Conservation (phyloP, 495 filamentous ascomycete species). For the Aspergillus taichungensis region DNA sequence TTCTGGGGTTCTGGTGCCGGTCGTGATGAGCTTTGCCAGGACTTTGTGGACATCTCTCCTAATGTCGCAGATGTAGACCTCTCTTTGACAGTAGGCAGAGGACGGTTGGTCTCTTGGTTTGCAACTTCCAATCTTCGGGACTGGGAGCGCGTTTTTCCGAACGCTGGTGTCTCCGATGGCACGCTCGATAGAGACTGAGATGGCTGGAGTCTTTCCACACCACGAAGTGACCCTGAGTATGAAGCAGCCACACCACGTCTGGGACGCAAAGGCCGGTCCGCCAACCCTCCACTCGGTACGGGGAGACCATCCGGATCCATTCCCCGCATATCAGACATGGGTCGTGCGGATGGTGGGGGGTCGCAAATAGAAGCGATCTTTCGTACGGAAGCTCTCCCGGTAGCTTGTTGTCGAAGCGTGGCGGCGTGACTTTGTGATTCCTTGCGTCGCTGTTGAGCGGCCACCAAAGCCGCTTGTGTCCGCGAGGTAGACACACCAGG, state of each 20-base stretch:
- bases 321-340: conserved; percentile 15
- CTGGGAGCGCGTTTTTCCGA: conserved; percentile 41
- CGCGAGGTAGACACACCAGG: conserved; percentile 22
- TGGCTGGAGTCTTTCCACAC: conserved; percentile 19
- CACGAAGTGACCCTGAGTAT: conserved; percentile 25
- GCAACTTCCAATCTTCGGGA: conserved; percentile 33
- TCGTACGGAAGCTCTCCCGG: conserved; percentile 21
- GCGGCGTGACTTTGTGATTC: conserved; percentile 40
- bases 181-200: conserved; percentile 23
- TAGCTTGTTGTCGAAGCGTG: conserved; percentile 37
- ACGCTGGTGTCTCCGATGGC: conserved; percentile 25
- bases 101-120: conserved; percentile 13
- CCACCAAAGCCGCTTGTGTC: conserved; percentile 34
- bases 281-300: conserved; percentile 24
- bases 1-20: background rate
- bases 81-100: conserved; percentile 12
- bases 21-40: conserved; percentile 6
- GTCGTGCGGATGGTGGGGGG: conserved; percentile 7
- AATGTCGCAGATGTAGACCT: conserved; percentile 12
- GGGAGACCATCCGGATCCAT: conserved; percentile 4
- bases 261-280: conserved; percentile 35
- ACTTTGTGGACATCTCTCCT: conserved; percentile 11
- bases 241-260: conserved; percentile 31
- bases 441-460: conserved; percentile 33
- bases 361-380: conserved; percentile 26